Evolutionary conservation across 2,329 filamentous ascomycete genomes (phyloP).

Genomic region (Cytospora paraplurivora): DNA sequence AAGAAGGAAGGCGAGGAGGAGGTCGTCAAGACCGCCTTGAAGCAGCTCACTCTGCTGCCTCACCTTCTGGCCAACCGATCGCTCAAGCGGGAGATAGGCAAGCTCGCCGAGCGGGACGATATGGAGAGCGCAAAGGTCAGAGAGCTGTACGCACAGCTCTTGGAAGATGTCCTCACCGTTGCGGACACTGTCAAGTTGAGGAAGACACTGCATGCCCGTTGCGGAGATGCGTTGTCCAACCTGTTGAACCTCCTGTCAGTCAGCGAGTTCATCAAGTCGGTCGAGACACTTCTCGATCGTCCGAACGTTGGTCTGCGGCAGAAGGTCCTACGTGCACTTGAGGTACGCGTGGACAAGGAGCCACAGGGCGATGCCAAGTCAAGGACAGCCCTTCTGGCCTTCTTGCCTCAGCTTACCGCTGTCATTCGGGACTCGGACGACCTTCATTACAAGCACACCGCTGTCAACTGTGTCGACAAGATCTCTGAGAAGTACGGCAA

Average conservation of each 20-base stretch:
- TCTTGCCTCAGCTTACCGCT: constrained; percentile 75
- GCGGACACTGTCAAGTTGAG: constrained; percentile 64
- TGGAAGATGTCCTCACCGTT: constrained; percentile 67
- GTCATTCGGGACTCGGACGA: constrained; percentile 75
- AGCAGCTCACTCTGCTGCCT: constrained; percentile 59
- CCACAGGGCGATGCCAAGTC: constrained; percentile 69
- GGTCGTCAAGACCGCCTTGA: constrained; percentile 52
- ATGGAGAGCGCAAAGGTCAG: constrained; percentile 68
- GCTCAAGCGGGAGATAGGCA: constrained; percentile 57
- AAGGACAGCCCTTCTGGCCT: constrained; percentile 71
- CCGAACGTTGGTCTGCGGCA: constrained; percentile 75
- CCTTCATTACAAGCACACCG: constrained; percentile 77
- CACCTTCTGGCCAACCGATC: constrained; percentile 60
- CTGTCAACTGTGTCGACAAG: constrained; percentile 86
- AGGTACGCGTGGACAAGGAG: constrained; percentile 74
- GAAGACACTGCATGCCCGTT: constrained; percentile 57
- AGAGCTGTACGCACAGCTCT: constrained; percentile 67
- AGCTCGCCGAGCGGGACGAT: constrained; percentile 62
- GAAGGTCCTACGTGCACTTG: constrained; percentile 79
- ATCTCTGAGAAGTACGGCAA: constrained; percentile 95
- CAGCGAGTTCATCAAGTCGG: constrained; percentile 83
- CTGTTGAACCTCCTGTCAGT: constrained; percentile 85
- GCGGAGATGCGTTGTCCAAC: constrained; percentile 73
- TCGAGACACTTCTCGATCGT: constrained; percentile 77
- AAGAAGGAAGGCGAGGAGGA: constrained; percentile 51